Evolutionary conservation across 306 rosid species (phyloP), one percentile per base, ranked within the genome.

Genomic region (Inga laurina): DNA sequence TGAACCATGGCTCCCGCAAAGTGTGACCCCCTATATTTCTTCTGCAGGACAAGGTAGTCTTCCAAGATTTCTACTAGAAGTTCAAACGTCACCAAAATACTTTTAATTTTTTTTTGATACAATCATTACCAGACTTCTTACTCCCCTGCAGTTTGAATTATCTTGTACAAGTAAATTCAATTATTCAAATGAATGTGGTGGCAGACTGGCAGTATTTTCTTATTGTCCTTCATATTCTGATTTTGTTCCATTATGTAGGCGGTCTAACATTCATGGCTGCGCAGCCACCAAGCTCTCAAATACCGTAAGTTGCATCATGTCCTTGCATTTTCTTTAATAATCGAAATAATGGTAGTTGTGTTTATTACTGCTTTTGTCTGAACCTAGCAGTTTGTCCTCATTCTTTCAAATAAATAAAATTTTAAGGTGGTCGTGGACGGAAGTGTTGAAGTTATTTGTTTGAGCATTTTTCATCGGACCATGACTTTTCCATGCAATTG

Each of bases 1-100:
- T 82, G 92, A 91, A 79, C 86, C 97, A 68, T 95, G 98, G 97
- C 90, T 91, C 71, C 88, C 97, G 8, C 91, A 88, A 84, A 91
- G 85, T 82, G 66, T 34, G 75, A 22, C 85, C 34, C 88, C 98
- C 7, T 91, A 83, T 85, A 79, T 89, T 77, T 87, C 94, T 27
- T 77, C 91, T 67, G 80, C 91, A 37, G 98, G 92, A 79, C 92
- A 90, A 85, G 97, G 98, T 94, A 82, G 19, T 71, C 46, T 61
- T 88, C 22, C 46, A 32, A 76, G 77, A 77, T 49, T 51, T 79
- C 62, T 48, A 54, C 62, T 43, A 30, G 78, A 85, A 41, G 49
- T 75, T 73, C 21, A 57, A 80, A 22, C 80, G 39, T 66, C 37
- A 61, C 54, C 10, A n/a, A 5, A 71, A 9, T n/a, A 39, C 13